Evolutionary conservation across 257 asterid genomes (phyloP).

Genomic region (Solanum tarijense): DNA sequence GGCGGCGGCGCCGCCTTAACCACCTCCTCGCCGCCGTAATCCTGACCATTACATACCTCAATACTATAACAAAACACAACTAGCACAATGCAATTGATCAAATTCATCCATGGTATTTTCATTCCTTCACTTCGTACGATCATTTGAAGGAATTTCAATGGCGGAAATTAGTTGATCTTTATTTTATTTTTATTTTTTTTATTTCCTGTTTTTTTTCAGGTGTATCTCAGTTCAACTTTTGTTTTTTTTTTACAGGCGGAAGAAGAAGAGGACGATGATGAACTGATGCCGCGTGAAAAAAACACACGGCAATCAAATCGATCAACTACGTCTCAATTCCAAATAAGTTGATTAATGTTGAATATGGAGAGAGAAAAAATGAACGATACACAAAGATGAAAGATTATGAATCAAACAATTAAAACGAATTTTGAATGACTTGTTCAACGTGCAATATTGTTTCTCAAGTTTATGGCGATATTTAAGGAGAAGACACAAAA

Average conservation of each 20-base stretch:
- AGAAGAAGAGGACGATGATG: background rate
- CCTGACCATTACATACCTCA: constrained; percentile 21
- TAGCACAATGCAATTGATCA: constrained; percentile 7
- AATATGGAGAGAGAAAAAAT: background rate
- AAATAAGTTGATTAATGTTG: background rate
- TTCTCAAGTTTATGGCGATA: background rate
- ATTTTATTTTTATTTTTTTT: no score
- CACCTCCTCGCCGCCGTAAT: constrained; percentile 16
- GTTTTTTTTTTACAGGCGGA: background rate
- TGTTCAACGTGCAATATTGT: background rate
- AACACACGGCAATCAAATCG: constrained; percentile 1
- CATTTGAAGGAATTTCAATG: background rate
- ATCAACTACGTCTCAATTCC: constrained; percentile 1
- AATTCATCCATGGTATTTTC: constrained; percentile 25
- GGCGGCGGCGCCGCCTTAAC: constrained; percentile 30
- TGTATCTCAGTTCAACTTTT: background rate
- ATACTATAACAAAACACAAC: constrained; percentile 10
- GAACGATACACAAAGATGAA: background rate
- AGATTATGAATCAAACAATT: background rate
- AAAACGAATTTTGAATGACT: background rate
- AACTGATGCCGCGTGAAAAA: constrained; percentile 1
- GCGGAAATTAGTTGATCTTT: background rate
- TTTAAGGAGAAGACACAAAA: background rate
- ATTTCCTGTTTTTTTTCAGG: background rate
- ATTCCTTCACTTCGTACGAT: constrained; percentile 13